Evolutionary conservation across 2,329 filamentous ascomycete species (phyloP), one percentile per base, ranked within the genome.

Genomic region (Cytospora mali): DNA sequence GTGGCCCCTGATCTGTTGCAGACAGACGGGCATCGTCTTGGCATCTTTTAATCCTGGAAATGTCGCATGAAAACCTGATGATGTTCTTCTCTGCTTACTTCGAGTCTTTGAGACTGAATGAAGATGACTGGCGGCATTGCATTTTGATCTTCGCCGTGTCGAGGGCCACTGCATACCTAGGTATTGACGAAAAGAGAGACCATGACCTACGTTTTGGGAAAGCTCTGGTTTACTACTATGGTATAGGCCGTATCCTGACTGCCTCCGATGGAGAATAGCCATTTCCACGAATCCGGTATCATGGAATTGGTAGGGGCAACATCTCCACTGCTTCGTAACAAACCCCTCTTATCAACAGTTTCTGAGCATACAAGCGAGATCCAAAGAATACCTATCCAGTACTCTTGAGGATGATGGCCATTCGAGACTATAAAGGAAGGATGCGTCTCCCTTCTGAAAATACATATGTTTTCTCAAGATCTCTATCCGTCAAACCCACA

Each of bases 251-350:
- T n/a, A 46, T 13, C n/a, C 42, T 23, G 7, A 6, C 14, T 59
- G 25, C 57, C 42, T 53, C 57, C 57, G 57, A 59, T 46, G 28
- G 9, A 18, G 18, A 21, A 46, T 46, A 31, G 29, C 14, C 42
- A 59, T 39, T 59, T 53, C 57, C 57, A 59, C 57, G 57, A 59
- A 59, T 59, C 57, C 57, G 33, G 50, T 35, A 21, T 53, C 35
- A n/a, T 46, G 57, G 53, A 53, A 59, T 59, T 53, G 57, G 9
- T 27, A 59, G 57, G 57, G 57, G 49, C 42, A 35, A 51, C 50
- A 35, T 59, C 57, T 21, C 57, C 57, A 59, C 57, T 39, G 25
- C 27, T 1, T 46, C n/a, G 35, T 25, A 53, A 27, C 57, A 48
- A 4, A 39, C 49, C 57, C 57, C 57, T 52, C 53, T 56, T n/a